A percentile compares a stretch with the other conserved stretches of the same genome.
phyloP scores from a whole-genome alignment of 2,329 filamentous ascomycete genomes.

The Penicillium brasilianum region DNA sequence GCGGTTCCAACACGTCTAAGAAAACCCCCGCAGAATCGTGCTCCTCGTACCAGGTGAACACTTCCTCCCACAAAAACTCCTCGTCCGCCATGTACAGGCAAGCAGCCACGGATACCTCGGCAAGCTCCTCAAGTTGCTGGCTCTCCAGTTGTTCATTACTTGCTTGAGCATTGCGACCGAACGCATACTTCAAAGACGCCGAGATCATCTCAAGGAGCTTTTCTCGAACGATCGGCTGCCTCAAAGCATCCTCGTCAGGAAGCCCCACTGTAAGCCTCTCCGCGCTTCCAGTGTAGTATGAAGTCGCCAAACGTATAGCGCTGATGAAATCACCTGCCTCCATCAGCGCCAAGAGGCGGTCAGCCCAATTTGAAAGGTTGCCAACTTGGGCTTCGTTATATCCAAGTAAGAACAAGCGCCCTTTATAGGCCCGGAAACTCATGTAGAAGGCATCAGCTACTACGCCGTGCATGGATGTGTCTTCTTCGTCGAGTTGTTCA shows the following conservation, averaged over 20 bases:
- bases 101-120: slow-evolving; percentile 80
- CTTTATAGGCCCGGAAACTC: slow-evolving; percentile 96
- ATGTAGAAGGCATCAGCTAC: slow-evolving; percentile 97
- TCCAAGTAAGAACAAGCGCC: slow-evolving; percentile 87
- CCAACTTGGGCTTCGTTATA: slow-evolving; percentile 92
- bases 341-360: slow-evolving; percentile 90
- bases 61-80: slow-evolving; percentile 87
- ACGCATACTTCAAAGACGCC: slow-evolving; percentile 87
- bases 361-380: slow-evolving; percentile 94
- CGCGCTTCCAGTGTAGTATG: slow-evolving; percentile 88
- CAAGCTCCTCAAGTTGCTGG: slow-evolving; percentile 73
- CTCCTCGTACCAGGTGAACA: slow-evolving; percentile 89
- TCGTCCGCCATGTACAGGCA: slow-evolving; percentile 77
- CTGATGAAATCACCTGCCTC: slow-evolving; percentile 95
- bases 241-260: slow-evolving; percentile 76
- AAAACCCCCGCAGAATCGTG: slow-evolving; percentile 75
- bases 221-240: slow-evolving; percentile 83
- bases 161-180: slow-evolving; percentile 65
- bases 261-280: slow-evolving; percentile 93
- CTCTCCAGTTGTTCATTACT: slow-evolving; percentile 59
- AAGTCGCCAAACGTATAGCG: slow-evolving; percentile 86
- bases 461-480: slow-evolving; percentile 89
- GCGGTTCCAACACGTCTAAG: slow-evolving; percentile 84
- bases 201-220: slow-evolving; percentile 92
- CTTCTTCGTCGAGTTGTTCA: slow-evolving; percentile 85